A percentile compares a stretch with the other conserved stretches of the same genome.
Conservation (phyloP, 805 yeast genomes). For the Teunomyces gatunensis region DNA sequence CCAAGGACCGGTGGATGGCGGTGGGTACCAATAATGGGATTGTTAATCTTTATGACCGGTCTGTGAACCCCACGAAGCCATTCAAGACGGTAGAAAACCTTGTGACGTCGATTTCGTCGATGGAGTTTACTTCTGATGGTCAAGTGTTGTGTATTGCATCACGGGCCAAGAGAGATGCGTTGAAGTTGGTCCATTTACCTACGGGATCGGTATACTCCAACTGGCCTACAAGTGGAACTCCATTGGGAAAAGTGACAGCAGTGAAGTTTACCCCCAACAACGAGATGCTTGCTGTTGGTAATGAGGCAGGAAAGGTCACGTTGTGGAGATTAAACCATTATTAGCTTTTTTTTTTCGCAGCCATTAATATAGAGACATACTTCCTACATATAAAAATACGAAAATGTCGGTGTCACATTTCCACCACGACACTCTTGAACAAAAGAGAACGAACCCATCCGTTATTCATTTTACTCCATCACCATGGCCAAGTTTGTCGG, state of each 20-base stretch:
- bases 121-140: slow-evolving; percentile 81
- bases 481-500: slow-evolving; percentile 15
- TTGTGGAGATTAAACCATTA: slow-evolving; percentile 84
- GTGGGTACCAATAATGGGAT: slow-evolving; percentile 87
- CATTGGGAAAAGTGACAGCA: slow-evolving; percentile 88
- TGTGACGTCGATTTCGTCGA: slow-evolving; percentile 72
- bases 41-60: slow-evolving; percentile 79
- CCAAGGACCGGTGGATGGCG: slow-evolving; percentile 75
- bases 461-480: background rate
- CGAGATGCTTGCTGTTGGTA: slow-evolving; percentile 85
- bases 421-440: background rate
- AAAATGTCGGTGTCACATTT: slow-evolving; percentile 1
- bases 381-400: background rate
- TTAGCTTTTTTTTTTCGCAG: slow-evolving; percentile 19
- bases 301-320: slow-evolving; percentile 86
- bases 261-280: slow-evolving; percentile 76
- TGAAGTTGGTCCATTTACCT: slow-evolving; percentile 84
- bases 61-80: slow-evolving; percentile 40
- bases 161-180: slow-evolving; percentile 79
- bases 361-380: background rate
- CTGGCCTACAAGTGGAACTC: slow-evolving; percentile 98
- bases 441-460: background rate
- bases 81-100: slow-evolving; percentile 70
- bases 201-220: slow-evolving; percentile 81
- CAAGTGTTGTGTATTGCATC: slow-evolving; percentile 86